These are phyloP conservation scores for Corrigiola litoralis DNA, from an alignment of 179 eudicot genomes.

Conservation along the genomic window DNA sequence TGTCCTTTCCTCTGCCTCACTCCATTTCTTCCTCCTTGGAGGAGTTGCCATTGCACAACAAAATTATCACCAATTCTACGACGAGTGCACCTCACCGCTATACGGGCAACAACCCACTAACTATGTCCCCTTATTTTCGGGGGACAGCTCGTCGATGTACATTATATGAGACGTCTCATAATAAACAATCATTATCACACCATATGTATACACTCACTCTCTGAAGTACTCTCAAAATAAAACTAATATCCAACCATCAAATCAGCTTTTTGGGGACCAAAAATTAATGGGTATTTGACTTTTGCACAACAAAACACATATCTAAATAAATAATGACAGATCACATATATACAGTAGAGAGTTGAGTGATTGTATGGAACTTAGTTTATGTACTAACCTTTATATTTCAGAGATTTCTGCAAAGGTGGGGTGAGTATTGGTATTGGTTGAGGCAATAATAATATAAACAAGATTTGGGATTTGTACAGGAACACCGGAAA, in stretches of 20 bases:
- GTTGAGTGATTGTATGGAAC: not conserved
- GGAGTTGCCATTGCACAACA: conserved; percentile 39
- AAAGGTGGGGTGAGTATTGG: no score
- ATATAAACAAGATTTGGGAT: not conserved
- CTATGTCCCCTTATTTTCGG: no score
- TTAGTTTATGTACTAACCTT: conserved; percentile 12
- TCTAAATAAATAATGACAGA: not conserved
- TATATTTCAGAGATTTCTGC: conserved; percentile 3
- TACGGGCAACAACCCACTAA: no score
- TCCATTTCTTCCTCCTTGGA: conserved; percentile 88
- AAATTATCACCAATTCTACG: not conserved
- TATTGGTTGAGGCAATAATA: not conserved
- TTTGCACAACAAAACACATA: not conserved
- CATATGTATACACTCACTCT: not conserved
- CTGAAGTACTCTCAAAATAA: not conserved
- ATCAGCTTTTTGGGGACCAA: conserved; percentile 3
- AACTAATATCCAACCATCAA: not conserved
- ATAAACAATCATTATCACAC: not conserved
- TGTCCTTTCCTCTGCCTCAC: conserved; percentile 83
- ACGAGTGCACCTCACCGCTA: no score
- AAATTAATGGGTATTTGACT: not conserved
- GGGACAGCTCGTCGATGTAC: no score
- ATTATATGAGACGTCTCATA: not conserved
- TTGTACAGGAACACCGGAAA: conserved; percentile 13
- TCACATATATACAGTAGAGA: not conserved